These are phyloP conservation scores for Entomortierella beljakovae DNA, from an alignment of 192 early-diverging fungal species.

Conservation along the genomic window DNA sequence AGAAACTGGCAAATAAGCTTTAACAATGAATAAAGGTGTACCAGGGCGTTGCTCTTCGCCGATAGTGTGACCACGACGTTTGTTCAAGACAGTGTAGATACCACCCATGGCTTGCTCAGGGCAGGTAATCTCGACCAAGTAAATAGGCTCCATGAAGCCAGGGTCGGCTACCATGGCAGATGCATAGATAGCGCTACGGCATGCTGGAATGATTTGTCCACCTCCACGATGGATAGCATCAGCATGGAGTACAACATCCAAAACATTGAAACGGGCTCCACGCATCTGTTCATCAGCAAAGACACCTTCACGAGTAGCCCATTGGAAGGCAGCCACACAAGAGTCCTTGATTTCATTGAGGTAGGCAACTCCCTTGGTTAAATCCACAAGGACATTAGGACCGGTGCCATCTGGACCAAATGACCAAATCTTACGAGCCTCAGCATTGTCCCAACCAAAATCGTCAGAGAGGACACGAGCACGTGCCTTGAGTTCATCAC, in stretches of 20 bases:
- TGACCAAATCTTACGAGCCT: conserved; percentile 98
- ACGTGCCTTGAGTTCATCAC: conserved; percentile 96
- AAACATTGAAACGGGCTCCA: conserved; percentile 96
- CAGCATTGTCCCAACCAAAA: conserved; percentile 94
- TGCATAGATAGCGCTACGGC: conserved; percentile 94
- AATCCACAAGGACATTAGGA: conserved; percentile 92
- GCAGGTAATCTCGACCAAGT: conserved; percentile 95
- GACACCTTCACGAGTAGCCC: conserved; percentile 95
- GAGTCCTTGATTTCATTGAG: conserved; percentile 99
- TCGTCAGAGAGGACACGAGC: conserved; percentile 90
- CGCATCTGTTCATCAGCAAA: conserved; percentile 96
- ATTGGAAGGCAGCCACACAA: conserved; percentile 92
- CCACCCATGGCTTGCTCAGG: conserved; percentile 95
- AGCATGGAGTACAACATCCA: conserved; percentile 95
- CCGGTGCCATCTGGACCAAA: conserved; percentile 89
- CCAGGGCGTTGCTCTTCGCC: conserved; percentile 90
- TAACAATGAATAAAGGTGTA: conserved; percentile 92
- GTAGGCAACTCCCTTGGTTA: conserved; percentile 97
- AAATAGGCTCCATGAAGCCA: conserved; percentile 95
- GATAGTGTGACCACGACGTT: conserved; percentile 95
- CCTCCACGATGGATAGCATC: conserved; percentile 99
- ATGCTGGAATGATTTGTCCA: conserved; percentile 96
- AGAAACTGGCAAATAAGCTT: conserved; percentile 95
- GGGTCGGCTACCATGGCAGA: conserved; percentile 86
- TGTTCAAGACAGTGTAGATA: conserved; percentile 96